phyloP scores from a whole-genome alignment of 2,329 filamentous ascomycete species.

The Fusarium euwallaceae region DNA sequence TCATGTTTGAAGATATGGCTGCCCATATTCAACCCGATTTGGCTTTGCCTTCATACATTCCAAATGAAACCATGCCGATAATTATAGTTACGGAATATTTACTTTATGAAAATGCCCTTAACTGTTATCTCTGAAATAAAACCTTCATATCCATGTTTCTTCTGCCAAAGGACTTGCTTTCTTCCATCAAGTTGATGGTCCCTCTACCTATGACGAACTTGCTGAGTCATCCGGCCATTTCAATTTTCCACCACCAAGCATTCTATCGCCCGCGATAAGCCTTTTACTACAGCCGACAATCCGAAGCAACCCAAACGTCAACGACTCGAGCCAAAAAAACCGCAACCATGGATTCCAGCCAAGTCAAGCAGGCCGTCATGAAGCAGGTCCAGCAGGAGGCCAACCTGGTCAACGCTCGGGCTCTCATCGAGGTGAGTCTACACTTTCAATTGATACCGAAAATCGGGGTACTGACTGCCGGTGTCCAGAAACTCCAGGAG shows the following conservation, averaged over 20 bases:
- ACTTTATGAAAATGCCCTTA: not conserved
- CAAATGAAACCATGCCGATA: not conserved
- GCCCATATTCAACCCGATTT: not conserved
- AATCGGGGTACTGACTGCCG: too few relatives aligned
- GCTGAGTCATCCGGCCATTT: constrained; percentile 39
- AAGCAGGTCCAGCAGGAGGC: constrained; percentile 74
- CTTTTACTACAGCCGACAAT: constrained; percentile 22
- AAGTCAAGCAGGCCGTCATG: constrained; percentile 72
- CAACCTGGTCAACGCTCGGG: constrained; percentile 76
- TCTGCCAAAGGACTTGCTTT: not conserved
- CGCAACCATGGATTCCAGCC: constrained; percentile 68
- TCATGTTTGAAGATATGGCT: not conserved
- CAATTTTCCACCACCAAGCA: constrained; percentile 25
- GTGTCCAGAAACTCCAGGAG: constrained; percentile 86
- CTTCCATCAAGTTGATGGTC: not conserved
- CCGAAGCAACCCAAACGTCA: constrained; percentile 26
- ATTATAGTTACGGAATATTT: not conserved
- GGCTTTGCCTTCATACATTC: not conserved
- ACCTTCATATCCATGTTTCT: not conserved
- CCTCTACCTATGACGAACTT: not conserved
- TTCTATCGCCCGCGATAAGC: constrained; percentile 19
- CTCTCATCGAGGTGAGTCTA: constrained; percentile 73
- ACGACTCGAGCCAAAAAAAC: constrained; percentile 34
- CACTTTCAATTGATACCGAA: not conserved
- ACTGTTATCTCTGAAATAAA: not conserved